Evolutionary conservation across 2,329 filamentous ascomycete species (phyloP), one percentile per base, ranked within the genome.

Genomic region (Endothia cerciana): DNA sequence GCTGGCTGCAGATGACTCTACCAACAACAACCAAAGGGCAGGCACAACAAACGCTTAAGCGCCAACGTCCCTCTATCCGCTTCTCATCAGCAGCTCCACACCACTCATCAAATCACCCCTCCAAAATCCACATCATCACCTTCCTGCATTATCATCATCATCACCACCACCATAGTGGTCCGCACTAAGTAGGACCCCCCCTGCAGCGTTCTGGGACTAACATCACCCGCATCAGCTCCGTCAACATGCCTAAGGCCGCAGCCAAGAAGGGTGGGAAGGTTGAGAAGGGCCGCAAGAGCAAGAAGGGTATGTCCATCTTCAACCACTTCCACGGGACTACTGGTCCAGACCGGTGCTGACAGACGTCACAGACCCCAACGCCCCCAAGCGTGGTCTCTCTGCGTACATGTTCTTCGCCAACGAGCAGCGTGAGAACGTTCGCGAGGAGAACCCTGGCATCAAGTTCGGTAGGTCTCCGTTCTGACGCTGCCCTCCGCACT

Each of bases 351-450:
- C 45, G 40, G 10, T 63, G 51, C 70, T 69, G 41, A 68, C 49
- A 36, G 25, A 15, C 3, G 17, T 22, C 53, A 10, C 74, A 97
- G 94, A 97, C 82, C 93, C 93, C 81, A 97, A 97, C 83, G 94
- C 94, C 68, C 95, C 95, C 80, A 99, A 98, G 93, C 93, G 95
- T 82, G 95, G 94, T 85, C 92, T 99, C 60, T 98, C 95, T 63
- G 95, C 95, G 71, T 99, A 99, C 89, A 99, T 99, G 95, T 98
- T 98, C 91, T 99, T 98, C 80, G 95, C 95, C 88, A 98, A 98
- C 78, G 95, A 98, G 83, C 93, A 97, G 84, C 94, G 95, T 74
- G 94, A 98, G 78, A 97, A 95, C 80, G 95, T 99, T 74, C 93
- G 95, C 74, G 93, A 97, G 79, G 94, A 98, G 82, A 98, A 98